These are phyloP conservation scores for Hypoxylon trugodes DNA, from an alignment of 495 filamentous ascomycete species.

Conservation along the genomic window DNA sequence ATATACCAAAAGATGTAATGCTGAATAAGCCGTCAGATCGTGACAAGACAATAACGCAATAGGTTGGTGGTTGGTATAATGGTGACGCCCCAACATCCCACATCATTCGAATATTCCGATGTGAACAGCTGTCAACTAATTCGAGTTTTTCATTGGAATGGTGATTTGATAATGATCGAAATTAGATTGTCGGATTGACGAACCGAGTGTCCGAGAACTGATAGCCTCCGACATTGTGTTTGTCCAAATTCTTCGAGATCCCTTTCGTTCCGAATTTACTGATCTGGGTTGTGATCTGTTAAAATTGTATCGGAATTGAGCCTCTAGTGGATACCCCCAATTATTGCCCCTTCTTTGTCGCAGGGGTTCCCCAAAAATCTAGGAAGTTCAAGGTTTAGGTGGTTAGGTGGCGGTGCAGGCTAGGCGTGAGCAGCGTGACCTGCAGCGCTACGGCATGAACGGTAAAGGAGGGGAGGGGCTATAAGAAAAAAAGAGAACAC, in stretches of 20 bases:
- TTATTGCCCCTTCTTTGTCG: neutral
- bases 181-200: constrained; percentile 1
- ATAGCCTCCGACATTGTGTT: constrained; percentile 13
- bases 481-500: constrained; percentile 42
- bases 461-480: too few relatives aligned
- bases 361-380: constrained; percentile 34
- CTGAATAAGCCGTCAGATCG: constrained; percentile 4
- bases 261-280: constrained; percentile 30
- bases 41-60: neutral
- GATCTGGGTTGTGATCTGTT: constrained; percentile 28
- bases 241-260: constrained; percentile 23
- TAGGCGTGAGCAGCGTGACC: constrained; percentile 5
- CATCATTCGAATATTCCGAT: neutral
- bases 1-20: constrained; percentile 6
- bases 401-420: constrained; percentile 26
- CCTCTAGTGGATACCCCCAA: neutral
- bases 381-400: neutral
- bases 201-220: constrained; percentile 9
- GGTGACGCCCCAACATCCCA: too few relatives aligned
- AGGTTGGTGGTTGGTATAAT: too few relatives aligned
- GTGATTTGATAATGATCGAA: neutral
- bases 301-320: constrained; percentile 19
- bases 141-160: neutral
- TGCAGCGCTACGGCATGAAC: too few relatives aligned
- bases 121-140: constrained; percentile 9